Conservation (phyloP, 2,329 filamentous ascomycete genomes). For the Elsinoe ampelina region DNA sequence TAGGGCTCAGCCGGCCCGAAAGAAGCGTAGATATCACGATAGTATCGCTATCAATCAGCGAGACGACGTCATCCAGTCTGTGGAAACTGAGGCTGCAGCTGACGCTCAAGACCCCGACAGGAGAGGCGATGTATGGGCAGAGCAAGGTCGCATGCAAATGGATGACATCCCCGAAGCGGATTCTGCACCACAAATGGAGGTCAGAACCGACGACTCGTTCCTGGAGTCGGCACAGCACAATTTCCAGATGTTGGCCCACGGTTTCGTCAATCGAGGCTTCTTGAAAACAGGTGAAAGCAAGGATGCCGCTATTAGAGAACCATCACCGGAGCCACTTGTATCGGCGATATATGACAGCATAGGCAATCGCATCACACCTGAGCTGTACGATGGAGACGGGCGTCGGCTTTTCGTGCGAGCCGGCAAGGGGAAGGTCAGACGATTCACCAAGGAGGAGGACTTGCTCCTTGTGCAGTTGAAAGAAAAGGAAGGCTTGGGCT, state of each 20-base stretch:
- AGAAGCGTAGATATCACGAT: neutral
- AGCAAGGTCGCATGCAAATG: neutral
- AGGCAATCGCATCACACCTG: neutral
- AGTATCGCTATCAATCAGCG: neutral
- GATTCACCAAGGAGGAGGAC: conserved; percentile 25
- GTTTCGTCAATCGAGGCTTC: conserved; percentile 5
- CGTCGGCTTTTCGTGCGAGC: neutral
- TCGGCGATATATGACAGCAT: neutral
- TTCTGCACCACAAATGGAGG: too few species aligned
- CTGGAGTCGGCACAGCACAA: neutral
- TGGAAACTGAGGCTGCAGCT: neutral
- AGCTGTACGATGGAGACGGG: neutral
- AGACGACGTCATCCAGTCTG: neutral
- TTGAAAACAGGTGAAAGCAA: neutral
- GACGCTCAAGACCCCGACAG: neutral
- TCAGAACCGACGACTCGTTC: neutral
- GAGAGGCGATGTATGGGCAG: neutral
- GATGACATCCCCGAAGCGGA: neutral
- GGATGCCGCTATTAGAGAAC: neutral
- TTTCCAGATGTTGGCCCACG: conserved; percentile 7
- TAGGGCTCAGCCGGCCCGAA: neutral
- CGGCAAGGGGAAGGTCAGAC: neutral
- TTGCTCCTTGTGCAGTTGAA: conserved; percentile 32
- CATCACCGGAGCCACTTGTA: neutral
- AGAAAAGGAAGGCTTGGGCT: conserved; percentile 30